phyloP scores from a whole-genome alignment of 2,329 filamentous ascomycete genomes.

The Exophiala aquamarina region DNA sequence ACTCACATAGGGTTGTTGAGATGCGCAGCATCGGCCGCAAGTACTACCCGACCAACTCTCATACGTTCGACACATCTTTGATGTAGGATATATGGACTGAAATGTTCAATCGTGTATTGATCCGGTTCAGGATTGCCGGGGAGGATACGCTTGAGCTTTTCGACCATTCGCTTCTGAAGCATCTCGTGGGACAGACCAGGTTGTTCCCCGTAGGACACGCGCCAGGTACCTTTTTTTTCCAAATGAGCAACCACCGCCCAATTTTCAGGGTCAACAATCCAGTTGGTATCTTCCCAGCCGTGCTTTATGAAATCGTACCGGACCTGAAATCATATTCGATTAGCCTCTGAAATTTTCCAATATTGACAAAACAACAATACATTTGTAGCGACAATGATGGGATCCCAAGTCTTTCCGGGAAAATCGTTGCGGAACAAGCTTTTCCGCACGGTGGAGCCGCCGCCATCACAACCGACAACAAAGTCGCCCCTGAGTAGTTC shows the following conservation, averaged over 20 bases:
- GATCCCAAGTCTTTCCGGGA: slow-evolving; percentile 12
- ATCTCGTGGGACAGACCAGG: slow-evolving; percentile 54
- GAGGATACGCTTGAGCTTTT: slow-evolving; percentile 57
- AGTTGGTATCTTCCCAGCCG: slow-evolving; percentile 30
- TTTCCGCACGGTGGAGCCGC: slow-evolving; percentile 39
- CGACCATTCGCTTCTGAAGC: slow-evolving; percentile 52
- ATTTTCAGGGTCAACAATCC: slow-evolving; percentile 61
- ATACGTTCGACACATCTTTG: slow-evolving; percentile 59
- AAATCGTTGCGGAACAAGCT: slow-evolving; percentile 17
- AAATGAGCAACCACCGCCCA: slow-evolving; percentile 64
- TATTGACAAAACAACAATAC: neutral
- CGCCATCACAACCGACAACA: slow-evolving; percentile 46
- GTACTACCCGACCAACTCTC: slow-evolving; percentile 55
- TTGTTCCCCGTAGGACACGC: slow-evolving; percentile 62
- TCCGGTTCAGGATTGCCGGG: slow-evolving; percentile 59
- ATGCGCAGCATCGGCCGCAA: slow-evolving; percentile 63
- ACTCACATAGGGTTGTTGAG: slow-evolving; percentile 44
- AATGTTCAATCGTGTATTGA: slow-evolving; percentile 57
- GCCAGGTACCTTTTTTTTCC: slow-evolving; percentile 58
- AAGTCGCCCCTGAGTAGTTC: slow-evolving; percentile 31
- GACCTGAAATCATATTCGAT: slow-evolving; percentile 41
- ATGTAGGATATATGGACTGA: slow-evolving; percentile 62
- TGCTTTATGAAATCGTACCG: slow-evolving; percentile 61
- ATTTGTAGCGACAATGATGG: slow-evolving; percentile 13
- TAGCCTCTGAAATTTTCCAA: neutral